phyloP scores from a whole-genome alignment of 1,139 yeast species.

The Kodamaea derodonti region DNA sequence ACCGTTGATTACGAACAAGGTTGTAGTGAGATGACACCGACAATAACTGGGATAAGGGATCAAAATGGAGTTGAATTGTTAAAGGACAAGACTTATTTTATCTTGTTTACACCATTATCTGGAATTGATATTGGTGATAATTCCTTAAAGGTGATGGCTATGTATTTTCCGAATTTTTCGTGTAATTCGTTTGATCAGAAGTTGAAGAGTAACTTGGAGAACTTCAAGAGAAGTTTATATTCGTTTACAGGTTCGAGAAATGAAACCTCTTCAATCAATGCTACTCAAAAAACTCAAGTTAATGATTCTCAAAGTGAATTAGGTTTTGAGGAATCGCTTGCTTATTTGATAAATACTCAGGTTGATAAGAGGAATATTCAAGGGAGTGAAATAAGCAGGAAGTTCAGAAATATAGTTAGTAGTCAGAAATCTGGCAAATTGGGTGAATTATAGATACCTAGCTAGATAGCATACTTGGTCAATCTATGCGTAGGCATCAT shows the following conservation, averaged over 20 bases:
- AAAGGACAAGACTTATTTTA: background rate
- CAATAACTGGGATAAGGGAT: constrained; percentile 7
- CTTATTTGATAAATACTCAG: background rate
- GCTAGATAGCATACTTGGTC: no score
- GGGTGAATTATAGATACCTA: no score
- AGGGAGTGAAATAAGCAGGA: no score
- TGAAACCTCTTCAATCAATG: background rate
- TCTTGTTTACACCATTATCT: background rate
- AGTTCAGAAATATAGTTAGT: no score
- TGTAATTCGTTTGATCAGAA: constrained; percentile 1
- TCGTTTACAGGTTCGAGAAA: background rate
- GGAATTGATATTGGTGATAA: background rate
- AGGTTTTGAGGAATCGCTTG: constrained; percentile 3
- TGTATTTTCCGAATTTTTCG: constrained; percentile 16
- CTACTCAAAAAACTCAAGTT: background rate
- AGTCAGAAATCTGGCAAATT: no score
- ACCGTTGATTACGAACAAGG: constrained; percentile 10
- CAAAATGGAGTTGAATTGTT: background rate
- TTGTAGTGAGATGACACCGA: constrained; percentile 10
- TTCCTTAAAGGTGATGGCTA: constrained; percentile 6
- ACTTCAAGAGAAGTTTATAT: background rate
- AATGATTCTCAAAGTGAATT: background rate
- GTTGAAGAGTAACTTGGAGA: constrained; percentile 1
- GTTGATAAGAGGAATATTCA: no score
- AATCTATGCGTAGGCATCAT: no score